A percentile compares a stretch with the other conserved stretches of the same genome.
phyloP scores from a whole-genome alignment of 345 rosid species.

The Bruguiera sexangula region DNA sequence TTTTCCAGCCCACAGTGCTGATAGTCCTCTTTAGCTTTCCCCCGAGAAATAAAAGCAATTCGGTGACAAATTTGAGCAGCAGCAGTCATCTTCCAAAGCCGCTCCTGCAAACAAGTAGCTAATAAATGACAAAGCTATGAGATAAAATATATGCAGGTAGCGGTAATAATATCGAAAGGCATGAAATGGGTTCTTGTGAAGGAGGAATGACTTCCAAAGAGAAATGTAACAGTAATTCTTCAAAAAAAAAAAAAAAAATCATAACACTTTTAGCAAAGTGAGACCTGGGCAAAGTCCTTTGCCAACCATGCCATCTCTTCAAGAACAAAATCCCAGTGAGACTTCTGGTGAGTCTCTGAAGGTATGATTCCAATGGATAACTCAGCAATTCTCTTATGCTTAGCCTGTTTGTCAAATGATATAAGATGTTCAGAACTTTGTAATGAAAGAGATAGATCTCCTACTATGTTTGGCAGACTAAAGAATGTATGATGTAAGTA shows the following conservation, averaged over 20 bases:
- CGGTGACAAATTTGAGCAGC: slow-evolving; percentile 83
- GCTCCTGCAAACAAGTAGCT: slow-evolving; percentile 56
- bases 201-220: not conserved
- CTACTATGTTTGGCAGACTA: slow-evolving; percentile 14
- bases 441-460: slow-evolving; percentile 15
- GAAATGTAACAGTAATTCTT: not conserved
- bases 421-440: slow-evolving; percentile 24
- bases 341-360: slow-evolving; percentile 48
- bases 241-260: slow-evolving; percentile 4
- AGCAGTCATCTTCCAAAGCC: slow-evolving; percentile 96
- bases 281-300: slow-evolving; percentile 96
- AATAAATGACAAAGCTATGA: slow-evolving; percentile 5
- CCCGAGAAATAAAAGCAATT: slow-evolving; percentile 56
- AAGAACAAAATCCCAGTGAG: slow-evolving; percentile 95
- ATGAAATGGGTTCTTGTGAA: not conserved
- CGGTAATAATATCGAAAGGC: not conserved
- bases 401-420: slow-evolving; percentile 57
- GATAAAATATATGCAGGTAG: not conserved
- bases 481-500: slow-evolving; percentile 27
- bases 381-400: slow-evolving; percentile 80
- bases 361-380: slow-evolving; percentile 54
- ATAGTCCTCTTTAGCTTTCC: slow-evolving; percentile 54
- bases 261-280: slow-evolving; percentile 15
- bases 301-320: slow-evolving; percentile 99
- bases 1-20: slow-evolving; percentile 49